Conservation (phyloP, 148 eudicot genomes). For the Camellia lanceoleosa region DNA sequence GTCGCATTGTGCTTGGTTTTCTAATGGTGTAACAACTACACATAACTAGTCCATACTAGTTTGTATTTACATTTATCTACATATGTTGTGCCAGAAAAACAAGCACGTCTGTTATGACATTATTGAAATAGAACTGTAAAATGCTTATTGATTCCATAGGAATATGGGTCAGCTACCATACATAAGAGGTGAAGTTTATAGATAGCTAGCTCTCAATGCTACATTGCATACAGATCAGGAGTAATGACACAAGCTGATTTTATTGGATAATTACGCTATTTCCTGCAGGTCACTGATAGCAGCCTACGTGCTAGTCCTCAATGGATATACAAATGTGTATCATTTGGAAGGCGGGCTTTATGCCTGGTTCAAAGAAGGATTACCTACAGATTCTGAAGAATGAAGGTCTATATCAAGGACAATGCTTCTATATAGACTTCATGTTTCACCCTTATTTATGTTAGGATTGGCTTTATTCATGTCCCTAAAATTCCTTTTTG, state of each 20-base stretch:
- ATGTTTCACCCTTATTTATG: neutral
- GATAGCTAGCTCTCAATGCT: neutral
- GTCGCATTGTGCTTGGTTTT: no score
- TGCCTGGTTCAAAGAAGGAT: slow-evolving; percentile 73
- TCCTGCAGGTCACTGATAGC: slow-evolving; percentile 90
- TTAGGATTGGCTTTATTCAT: neutral
- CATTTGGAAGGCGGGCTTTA: slow-evolving; percentile 95
- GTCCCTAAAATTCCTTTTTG: neutral
- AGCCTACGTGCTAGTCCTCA: slow-evolving; percentile 92
- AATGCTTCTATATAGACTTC: slow-evolving; percentile 3
- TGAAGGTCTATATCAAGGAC: slow-evolving; percentile 10
- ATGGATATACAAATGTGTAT: slow-evolving; percentile 79
- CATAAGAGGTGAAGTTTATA: neutral
- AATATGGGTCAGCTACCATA: neutral
- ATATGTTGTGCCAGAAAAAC: neutral
- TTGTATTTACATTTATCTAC: neutral
- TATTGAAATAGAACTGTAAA: neutral
- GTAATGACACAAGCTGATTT: neutral
- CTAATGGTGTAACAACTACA: neutral
- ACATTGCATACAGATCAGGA: neutral
- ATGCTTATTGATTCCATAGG: neutral
- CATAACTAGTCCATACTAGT: neutral
- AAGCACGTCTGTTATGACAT: neutral
- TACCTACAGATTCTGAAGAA: slow-evolving; percentile 66
- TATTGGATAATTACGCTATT: neutral